Percentiles rank a stretch among this genome's conserved stretches.
phyloP scores from a whole-genome alignment of 1,284 basidiomycete species.

The Ustilago bromivora region DNA sequence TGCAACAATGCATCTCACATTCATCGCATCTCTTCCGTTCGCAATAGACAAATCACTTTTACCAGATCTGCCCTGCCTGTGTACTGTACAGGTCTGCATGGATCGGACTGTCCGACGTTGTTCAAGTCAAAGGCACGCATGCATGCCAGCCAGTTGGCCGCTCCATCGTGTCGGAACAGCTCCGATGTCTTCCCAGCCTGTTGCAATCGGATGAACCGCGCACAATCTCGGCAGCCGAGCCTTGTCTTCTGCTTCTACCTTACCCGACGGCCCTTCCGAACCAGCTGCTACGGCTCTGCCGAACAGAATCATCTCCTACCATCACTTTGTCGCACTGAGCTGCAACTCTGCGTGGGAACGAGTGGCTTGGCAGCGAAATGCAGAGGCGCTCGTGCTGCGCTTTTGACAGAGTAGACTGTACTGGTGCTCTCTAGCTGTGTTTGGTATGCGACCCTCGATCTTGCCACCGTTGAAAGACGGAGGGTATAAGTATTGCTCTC shows the following conservation, averaged over 20 bases:
- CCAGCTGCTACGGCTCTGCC: not conserved
- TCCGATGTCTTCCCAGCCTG: not conserved
- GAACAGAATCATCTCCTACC: not conserved
- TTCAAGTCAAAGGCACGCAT: not conserved
- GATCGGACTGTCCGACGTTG: not conserved
- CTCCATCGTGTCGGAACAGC: not conserved
- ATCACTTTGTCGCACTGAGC: not conserved
- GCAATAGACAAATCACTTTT: not conserved
- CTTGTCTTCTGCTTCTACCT: not conserved
- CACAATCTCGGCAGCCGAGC: not conserved
- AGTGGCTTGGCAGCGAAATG: not conserved
- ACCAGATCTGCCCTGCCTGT: not conserved
- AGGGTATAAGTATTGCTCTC: conserved; percentile 1
- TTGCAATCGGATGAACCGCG: not conserved
- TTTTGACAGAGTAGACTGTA: not conserved
- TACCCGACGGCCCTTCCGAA: not conserved
- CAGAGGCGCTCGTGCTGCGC: not conserved
- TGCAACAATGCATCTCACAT: not conserved
- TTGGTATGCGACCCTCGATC: not conserved
- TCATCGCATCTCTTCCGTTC: not conserved
- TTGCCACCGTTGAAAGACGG: not conserved
- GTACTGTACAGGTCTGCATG: not conserved
- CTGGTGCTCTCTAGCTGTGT: not conserved
- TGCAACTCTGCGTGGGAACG: not conserved
- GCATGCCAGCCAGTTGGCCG: not conserved